A percentile compares a stretch with the other conserved stretches of the same genome.
phyloP scores from a whole-genome alignment of 768 basidiomycete genomes.

The Trametes elegans region DNA sequence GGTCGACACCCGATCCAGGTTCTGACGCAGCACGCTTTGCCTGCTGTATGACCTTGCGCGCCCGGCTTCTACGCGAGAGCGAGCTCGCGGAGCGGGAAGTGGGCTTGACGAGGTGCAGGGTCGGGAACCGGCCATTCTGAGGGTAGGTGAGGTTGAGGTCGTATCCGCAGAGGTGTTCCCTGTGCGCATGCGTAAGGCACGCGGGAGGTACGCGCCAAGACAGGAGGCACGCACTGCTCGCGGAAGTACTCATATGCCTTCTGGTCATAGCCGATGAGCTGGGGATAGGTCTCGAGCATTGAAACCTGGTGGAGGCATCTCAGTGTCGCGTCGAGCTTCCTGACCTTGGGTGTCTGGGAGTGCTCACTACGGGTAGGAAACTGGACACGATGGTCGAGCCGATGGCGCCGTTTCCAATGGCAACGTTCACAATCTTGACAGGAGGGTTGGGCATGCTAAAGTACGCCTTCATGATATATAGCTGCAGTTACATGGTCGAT shows the following conservation, averaged over 20 bases:
- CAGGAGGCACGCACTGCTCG: slow-evolving; percentile 52
- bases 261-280: slow-evolving; percentile 67
- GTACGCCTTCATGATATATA: slow-evolving; percentile 74
- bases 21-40: background rate
- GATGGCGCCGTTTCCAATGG: slow-evolving; percentile 68
- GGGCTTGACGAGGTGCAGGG: slow-evolving; percentile 11
- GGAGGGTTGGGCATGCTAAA: slow-evolving; percentile 63
- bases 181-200: slow-evolving; percentile 23
- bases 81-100: background rate
- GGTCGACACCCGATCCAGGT: background rate
- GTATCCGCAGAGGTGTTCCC: slow-evolving; percentile 59
- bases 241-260: slow-evolving; percentile 66
- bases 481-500: slow-evolving; percentile 42
- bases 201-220: background rate
- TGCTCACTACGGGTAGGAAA: slow-evolving; percentile 53
- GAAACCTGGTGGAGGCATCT: background rate
- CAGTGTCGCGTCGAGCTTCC: no score
- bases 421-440: slow-evolving; percentile 63
- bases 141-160: slow-evolving; percentile 70
- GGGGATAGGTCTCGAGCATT: slow-evolving; percentile 68
- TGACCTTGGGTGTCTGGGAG: background rate
- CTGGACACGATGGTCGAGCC: slow-evolving; percentile 48
- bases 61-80: background rate
- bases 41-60: background rate
- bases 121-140: slow-evolving; percentile 50